Conservation (phyloP, 345 rosid species). For the Eucalyptus marginata region DNA sequence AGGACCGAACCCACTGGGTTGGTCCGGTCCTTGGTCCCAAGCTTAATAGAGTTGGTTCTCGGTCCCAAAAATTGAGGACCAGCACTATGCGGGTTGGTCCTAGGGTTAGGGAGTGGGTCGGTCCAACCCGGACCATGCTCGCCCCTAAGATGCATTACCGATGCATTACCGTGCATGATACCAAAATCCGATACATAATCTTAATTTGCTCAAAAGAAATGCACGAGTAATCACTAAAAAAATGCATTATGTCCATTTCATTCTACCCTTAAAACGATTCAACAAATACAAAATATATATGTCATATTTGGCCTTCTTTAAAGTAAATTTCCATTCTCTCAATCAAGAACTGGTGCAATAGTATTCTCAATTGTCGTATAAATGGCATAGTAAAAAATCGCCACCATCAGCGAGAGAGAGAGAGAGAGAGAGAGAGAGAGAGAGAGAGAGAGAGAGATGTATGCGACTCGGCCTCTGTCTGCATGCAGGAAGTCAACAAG, state of each 20-base stretch:
- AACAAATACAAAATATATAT: background rate
- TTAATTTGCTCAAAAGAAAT: background rate
- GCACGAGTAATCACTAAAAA: background rate
- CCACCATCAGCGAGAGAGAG: background rate
- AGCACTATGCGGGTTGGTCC: too few species aligned
- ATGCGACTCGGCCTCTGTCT: constrained; percentile 50
- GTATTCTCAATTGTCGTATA: background rate
- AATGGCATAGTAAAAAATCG: too few species aligned
- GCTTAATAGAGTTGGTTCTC: too few species aligned
- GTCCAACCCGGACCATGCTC: too few species aligned
- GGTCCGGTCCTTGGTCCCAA: too few species aligned
- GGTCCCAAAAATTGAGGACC: too few species aligned
- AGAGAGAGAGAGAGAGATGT: constrained; percentile 9
- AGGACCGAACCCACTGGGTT: too few species aligned
- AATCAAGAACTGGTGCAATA: background rate
- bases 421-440: background rate
- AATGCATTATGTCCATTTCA: background rate
- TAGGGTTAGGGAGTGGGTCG: too few species aligned
- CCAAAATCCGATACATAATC: background rate
- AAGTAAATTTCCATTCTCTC: background rate
- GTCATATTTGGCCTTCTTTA: background rate
- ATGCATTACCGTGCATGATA: background rate
- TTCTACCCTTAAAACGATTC: background rate
- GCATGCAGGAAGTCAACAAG: constrained; percentile 25
- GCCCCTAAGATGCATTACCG: too few species aligned